Evolutionary conservation across 768 basidiomycete genomes (phyloP).

Genomic region (Cytidiella melzeri): DNA sequence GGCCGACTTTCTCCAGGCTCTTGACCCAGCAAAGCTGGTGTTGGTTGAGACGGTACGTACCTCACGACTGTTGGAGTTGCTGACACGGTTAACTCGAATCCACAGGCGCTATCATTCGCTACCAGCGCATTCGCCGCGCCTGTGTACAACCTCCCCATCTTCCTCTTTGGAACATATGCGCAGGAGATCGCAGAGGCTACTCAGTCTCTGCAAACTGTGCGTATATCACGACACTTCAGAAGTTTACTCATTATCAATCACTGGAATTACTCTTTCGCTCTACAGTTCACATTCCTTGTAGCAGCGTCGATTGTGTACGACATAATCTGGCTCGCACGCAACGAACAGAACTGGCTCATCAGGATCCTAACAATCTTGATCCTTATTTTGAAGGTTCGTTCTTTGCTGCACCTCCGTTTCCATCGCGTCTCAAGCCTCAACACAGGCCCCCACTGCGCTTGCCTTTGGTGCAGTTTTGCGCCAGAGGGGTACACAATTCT

Average conservation of each 20-base stretch:
- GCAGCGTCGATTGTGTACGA: slow-evolving; percentile 60
- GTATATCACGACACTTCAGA: too few species aligned
- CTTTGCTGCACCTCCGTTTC: not conserved
- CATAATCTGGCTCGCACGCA: slow-evolving; percentile 58
- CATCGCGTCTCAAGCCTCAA: not conserved
- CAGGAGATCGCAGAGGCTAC: slow-evolving; percentile 62
- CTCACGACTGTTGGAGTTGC: not conserved
- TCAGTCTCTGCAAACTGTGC: slow-evolving; percentile 60
- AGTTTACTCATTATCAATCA: too few species aligned
- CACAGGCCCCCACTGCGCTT: slow-evolving; percentile 31
- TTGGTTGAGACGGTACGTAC: slow-evolving; percentile 53
- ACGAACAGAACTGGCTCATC: slow-evolving; percentile 50
- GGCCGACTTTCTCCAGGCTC: slow-evolving; percentile 62
- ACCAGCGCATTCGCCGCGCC: slow-evolving; percentile 52
- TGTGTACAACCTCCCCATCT: slow-evolving; percentile 76
- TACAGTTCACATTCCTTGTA: slow-evolving; percentile 61
- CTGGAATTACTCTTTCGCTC: too few species aligned
- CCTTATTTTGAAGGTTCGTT: slow-evolving; percentile 32
- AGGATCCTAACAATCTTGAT: slow-evolving; percentile 42
- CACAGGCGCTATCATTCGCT: slow-evolving; percentile 56
- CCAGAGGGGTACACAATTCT: slow-evolving; percentile 29
- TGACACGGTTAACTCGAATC: not conserved
- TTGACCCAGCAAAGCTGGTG: slow-evolving; percentile 69
- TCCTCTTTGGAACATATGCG: slow-evolving; percentile 70
- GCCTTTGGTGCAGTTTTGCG: slow-evolving; percentile 29